These are phyloP conservation scores for Tricholoma sp. DNA, from an alignment of 768 basidiomycete species.

Conservation along the genomic window DNA sequence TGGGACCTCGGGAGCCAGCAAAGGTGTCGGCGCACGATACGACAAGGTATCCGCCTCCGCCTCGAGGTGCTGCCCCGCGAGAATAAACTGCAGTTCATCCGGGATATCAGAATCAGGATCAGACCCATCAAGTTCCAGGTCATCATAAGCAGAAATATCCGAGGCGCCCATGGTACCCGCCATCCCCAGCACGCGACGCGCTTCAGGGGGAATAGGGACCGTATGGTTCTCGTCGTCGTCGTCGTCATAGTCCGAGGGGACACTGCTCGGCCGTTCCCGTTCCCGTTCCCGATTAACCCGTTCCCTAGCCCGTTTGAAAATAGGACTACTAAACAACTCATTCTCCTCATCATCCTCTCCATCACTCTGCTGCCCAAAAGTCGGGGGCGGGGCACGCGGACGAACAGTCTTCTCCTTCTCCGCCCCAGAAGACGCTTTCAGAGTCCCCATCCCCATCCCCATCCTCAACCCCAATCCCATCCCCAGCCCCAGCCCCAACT, in stretches of 20 bases:
- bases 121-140: slow-evolving; percentile 43
- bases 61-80: slow-evolving; percentile 32
- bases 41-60: slow-evolving; percentile 35
- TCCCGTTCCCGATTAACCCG: too few species aligned
- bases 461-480: slow-evolving; percentile 15
- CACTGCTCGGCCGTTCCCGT: too few species aligned
- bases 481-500: slow-evolving; percentile 9
- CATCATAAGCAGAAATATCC: slow-evolving; percentile 38
- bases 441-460: slow-evolving; percentile 1
- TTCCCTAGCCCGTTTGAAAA: slow-evolving; percentile 30
- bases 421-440: slow-evolving; percentile 19
- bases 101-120: slow-evolving; percentile 81
- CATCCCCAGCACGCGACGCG: slow-evolving; percentile 55
- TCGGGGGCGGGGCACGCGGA: slow-evolving; percentile 26
- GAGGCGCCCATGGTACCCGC: slow-evolving; percentile 65
- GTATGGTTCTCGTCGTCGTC: slow-evolving; percentile 16
- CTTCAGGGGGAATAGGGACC: slow-evolving; percentile 41
- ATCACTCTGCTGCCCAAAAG: slow-evolving; percentile 29
- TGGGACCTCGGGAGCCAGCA: slow-evolving; percentile 38
- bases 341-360: slow-evolving; percentile 12
- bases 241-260: too few species aligned
- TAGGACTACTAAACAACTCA: slow-evolving; percentile 22
- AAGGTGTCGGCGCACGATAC: slow-evolving; percentile 32
- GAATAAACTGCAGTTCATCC: slow-evolving; percentile 63
- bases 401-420: slow-evolving; percentile 21